Percentiles rank a stretch among this genome's conserved stretches.
phyloP scores from a whole-genome alignment of 352 stramenopile genomes.

The Thraustochytrium sp. region DNA sequence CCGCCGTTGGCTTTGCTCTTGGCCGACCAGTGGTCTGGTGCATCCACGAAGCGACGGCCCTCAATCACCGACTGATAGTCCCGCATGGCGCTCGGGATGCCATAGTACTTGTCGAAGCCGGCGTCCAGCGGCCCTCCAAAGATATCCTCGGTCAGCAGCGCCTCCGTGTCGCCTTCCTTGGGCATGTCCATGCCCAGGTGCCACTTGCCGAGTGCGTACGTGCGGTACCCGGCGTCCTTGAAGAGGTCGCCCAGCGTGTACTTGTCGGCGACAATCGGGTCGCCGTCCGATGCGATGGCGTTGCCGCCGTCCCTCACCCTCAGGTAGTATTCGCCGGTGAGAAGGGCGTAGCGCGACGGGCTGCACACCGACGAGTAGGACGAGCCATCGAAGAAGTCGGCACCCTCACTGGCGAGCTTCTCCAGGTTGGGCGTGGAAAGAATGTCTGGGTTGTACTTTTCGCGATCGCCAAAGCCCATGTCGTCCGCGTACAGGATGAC shows the following conservation, averaged over 20 bases:
- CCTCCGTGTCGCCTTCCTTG: background rate
- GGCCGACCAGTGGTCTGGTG: background rate
- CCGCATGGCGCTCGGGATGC: background rate
- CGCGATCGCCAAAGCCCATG: background rate
- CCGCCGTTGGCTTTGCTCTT: background rate
- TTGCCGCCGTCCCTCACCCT: background rate
- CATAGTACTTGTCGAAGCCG: background rate
- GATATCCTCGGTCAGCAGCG: too few relatives aligned
- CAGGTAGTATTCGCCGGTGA: background rate
- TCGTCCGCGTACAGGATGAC: background rate
- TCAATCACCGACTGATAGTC: background rate
- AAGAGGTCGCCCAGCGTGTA: background rate
- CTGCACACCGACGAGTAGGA: background rate
- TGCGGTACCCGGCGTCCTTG: background rate
- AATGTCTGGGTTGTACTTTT: background rate
- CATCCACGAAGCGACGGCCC: background rate
- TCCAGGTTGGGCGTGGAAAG: background rate
- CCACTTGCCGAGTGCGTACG: background rate
- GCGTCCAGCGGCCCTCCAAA: background rate
- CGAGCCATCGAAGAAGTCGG: background rate
- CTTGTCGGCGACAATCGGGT: background rate
- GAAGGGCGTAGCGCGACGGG: background rate
- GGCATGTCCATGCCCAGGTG: conserved; percentile 3
- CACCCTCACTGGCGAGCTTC: background rate
- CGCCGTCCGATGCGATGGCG: background rate